Evolutionary conservation across 768 basidiomycete genomes (phyloP), one percentile per base, ranked within the genome.

Genomic region (Lentinula edodes): DNA sequence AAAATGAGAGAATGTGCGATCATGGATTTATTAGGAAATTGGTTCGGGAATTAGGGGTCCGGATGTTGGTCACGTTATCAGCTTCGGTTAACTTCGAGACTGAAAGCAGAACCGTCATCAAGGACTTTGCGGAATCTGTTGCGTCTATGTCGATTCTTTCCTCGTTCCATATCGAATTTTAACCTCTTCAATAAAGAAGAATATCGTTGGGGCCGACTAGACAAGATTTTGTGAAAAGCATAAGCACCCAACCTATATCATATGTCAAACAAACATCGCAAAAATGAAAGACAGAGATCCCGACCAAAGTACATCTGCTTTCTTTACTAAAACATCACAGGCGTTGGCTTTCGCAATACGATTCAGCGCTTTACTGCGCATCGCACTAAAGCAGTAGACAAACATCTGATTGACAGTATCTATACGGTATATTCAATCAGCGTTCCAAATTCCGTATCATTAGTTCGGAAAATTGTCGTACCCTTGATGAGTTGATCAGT

Each of bases 241-340:
- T 88, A 87, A 51, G 80, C 80, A 45, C 92, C 91, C 23, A 95
- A 81, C 92, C 93, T 95, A 42, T 34, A n/a, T 36, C 20, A 58
- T 34, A 18, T 50, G 12, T 18, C 41, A 36, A 34, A n/a, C 18
- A n/a, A 50, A 18, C 23, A 55, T 45, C 34, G 36, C 18, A 43
- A 61, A 23, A 13, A 28, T 23, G 18, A 45, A 43, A 10, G 46
- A 59, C 18, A 65, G 46, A 48, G 23, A 48, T 48, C 8, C n/a
- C 82, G 66, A 92, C 92, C 91, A 94, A 38, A 79, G 65, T 18
- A 89, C 80, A 34, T 80, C 73, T 3, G 68, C 63, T 68, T 82
- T 85, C 60, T 81, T 75, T 58, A 88, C 70, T 13, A 73, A 70
- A n/a, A 78, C 80, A 45, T 62, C 70, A 6, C 76, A 81, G 10